These are phyloP conservation scores for Tylopilus intermedius DNA, from an alignment of 768 basidiomycete genomes.

Conservation along the genomic window DNA sequence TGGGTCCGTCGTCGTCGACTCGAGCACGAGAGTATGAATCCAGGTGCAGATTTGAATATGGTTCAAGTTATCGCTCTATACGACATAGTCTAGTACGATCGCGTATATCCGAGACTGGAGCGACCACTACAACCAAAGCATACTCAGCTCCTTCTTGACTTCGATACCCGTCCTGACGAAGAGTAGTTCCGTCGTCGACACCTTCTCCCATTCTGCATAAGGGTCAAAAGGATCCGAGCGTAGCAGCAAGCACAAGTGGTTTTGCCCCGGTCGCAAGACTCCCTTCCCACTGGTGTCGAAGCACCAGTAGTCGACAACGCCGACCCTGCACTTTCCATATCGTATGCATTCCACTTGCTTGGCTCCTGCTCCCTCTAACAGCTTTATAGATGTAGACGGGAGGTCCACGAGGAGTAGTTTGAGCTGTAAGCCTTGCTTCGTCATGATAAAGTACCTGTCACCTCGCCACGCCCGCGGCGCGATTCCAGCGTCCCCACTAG, in stretches of 20 bases:
- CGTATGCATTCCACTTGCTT: conserved; percentile 10
- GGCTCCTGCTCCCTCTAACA: conserved; percentile 16
- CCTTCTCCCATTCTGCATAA: conserved; percentile 25
- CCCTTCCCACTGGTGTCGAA: conserved; percentile 27
- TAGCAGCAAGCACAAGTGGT: conserved; percentile 28
- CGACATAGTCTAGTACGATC: no score
- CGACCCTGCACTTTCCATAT: conserved; percentile 21
- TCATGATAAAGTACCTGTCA: conserved; percentile 28
- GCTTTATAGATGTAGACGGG: conserved; percentile 12
- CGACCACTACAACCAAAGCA: conserved; percentile 22
- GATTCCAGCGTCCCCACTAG: not conserved
- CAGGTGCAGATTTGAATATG: no score
- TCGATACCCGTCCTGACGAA: conserved; percentile 20
- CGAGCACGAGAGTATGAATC: no score
- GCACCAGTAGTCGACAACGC: conserved; percentile 31
- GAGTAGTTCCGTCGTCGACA: conserved; percentile 23
- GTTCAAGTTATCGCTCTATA: no score
- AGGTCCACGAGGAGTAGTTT: conserved; percentile 22
- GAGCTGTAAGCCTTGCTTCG: conserved; percentile 29
- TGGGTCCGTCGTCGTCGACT: not conserved
- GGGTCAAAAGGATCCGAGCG: conserved; percentile 29
- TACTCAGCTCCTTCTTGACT: conserved; percentile 11
- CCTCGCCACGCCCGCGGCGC: conserved; percentile 19
- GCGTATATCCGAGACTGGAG: no score
- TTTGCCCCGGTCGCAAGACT: conserved; percentile 18